phyloP scores from a whole-genome alignment of 345 rosid genomes.

The Balakata baccata region DNA sequence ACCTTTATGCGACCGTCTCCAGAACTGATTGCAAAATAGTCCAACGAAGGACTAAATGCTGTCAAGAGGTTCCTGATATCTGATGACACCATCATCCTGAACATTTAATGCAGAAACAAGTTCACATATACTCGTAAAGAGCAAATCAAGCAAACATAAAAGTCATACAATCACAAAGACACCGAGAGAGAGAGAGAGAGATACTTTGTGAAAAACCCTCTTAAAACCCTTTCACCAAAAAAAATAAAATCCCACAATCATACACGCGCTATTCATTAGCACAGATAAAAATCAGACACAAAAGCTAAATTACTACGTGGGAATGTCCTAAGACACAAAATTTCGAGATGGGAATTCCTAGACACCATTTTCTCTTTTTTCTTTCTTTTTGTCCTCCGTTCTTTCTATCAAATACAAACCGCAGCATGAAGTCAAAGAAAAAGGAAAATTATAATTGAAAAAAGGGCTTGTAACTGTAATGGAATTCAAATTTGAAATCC shows the following conservation, averaged over 20 bases:
- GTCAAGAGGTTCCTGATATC: slow-evolving; percentile 74
- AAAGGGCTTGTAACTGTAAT: not conserved
- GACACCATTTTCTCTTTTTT: not conserved
- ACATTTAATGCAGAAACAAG: not conserved
- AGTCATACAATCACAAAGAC: not conserved
- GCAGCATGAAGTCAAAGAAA: not conserved
- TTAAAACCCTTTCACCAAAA: not conserved
- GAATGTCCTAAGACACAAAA: not conserved
- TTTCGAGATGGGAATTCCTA: not conserved
- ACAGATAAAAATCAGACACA: not conserved
- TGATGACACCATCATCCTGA: slow-evolving; percentile 59
- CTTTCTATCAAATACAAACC: not conserved
- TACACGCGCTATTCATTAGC: not conserved
- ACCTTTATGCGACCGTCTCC: slow-evolving; percentile 95
- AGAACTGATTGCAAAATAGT: slow-evolving; percentile 70
- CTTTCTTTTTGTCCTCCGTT: not conserved
- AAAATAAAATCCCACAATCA: not conserved
- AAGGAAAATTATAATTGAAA: not conserved
- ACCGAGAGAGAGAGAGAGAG: no score
- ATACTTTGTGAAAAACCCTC: not conserved
- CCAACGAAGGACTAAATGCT: slow-evolving; percentile 68
- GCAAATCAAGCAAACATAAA: not conserved
- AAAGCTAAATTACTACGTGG: not conserved
- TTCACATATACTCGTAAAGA: not conserved
- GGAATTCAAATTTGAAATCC: not conserved